Base-by-base conservation (phyloP, 495 filamentous ascomycete genomes). In the Penicillium subrubescens region DNA sequence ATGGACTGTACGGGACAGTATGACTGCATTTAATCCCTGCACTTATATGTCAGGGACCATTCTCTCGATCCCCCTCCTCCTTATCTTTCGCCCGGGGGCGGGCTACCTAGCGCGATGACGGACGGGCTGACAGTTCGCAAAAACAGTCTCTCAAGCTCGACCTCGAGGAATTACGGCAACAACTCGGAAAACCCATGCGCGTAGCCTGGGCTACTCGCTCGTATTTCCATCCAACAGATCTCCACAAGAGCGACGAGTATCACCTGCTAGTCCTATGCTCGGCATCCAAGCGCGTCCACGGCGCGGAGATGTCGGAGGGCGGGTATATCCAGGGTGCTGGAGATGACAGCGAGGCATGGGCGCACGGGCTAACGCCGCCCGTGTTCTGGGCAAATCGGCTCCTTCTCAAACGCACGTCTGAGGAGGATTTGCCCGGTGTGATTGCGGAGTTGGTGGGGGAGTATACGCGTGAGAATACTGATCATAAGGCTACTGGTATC, bases 261-360 rank as follows among this genome's bases (percentile, higher is more conserved):
- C 89, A 85, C 65, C 82, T 91, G 27, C 84, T 89, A 0, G 81
- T 97, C 0, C 82, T 97, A 12, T 94, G 94, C 74, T 93, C 93
- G 3, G 88, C 90, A 27, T 97, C 93, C 0, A 82, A 87, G 39
- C 82, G 89, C 12, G 85, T 92, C 0, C 77, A 75, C 15, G 88
- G 87, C 6, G 84, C 83, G 0, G 90, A 92, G 69, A 82, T 87
- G 59, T 87, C 86, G 33, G 85, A 86, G 64, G 87, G 86, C 5
- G 90, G 89, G 29, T 99, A 99, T 71, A 91, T 99, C 64, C 95
- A 97, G 75, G 95, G 95, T 27, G 93, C 94, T 14, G 94, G 89
- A 6, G 94, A 98, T 77, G 94, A 98, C 71, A 91, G 88, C 21
- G 94, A 98, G 77, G 89, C 87, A 43, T 99, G 95, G 95, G 88